Conservation (phyloP, 75 land plant species). For the Isoetes taiwanensis region DNA sequence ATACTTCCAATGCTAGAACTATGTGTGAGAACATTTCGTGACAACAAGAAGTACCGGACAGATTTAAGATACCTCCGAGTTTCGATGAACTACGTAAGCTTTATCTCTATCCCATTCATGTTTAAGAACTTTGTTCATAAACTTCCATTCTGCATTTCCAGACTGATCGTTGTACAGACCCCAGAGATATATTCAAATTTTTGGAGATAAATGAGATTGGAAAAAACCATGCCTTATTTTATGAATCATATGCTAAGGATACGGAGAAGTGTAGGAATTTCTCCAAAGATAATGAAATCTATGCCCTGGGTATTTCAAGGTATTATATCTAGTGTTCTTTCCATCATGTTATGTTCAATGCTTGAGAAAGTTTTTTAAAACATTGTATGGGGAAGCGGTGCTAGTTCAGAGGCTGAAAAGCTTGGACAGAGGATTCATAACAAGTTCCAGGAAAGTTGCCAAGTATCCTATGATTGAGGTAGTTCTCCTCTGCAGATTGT, state of each 20-base stretch:
- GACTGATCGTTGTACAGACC: slow-evolving; percentile 84
- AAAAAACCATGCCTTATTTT: slow-evolving; percentile 57
- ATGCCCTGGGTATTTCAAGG: slow-evolving; percentile 77
- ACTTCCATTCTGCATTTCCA: no score
- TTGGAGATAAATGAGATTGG: slow-evolving; percentile 74
- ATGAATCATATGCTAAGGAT: slow-evolving; percentile 54
- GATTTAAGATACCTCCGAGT: slow-evolving; percentile 77
- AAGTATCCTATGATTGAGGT: no score
- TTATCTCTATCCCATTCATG: no score
- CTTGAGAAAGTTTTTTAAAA: no score
- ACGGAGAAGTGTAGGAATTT: slow-evolving; percentile 57
- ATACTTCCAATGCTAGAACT: slow-evolving; percentile 71
- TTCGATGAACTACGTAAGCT: slow-evolving; percentile 96
- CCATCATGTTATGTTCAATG: no score
- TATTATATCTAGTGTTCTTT: no score
- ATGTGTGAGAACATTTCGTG: slow-evolving; percentile 83
- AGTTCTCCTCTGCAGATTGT: no score
- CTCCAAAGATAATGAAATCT: slow-evolving; percentile 57
- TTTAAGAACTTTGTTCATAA: no score
- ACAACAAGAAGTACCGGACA: slow-evolving; percentile 50
- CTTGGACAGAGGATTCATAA: slow-evolving; percentile 16
- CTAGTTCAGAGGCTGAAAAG: slow-evolving; percentile 15
- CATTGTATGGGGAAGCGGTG: slow-evolving; percentile 22
- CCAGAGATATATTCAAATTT: slow-evolving; percentile 66
- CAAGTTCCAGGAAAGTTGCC: no score